phyloP scores from a whole-genome alignment of 2,329 filamentous ascomycete genomes.

The Trichoderma guizhouense region DNA sequence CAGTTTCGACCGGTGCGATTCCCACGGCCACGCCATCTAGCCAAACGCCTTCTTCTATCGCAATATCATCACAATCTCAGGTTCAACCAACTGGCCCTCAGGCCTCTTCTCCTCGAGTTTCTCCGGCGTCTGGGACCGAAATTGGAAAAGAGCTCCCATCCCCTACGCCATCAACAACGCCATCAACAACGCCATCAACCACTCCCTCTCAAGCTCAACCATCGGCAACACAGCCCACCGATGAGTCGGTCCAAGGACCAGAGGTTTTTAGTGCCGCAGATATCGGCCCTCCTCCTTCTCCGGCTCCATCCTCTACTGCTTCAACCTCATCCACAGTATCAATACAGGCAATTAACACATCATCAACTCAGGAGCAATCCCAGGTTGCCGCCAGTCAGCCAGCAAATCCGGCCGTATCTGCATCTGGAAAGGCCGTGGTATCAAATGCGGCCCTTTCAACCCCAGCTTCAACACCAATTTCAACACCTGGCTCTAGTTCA shows the following conservation, averaged over 20 bases:
- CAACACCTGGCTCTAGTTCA: neutral
- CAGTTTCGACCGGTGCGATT: neutral
- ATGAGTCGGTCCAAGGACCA: neutral
- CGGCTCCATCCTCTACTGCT: neutral
- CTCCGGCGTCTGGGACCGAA: neutral
- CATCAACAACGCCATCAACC: neutral
- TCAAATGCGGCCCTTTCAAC: neutral
- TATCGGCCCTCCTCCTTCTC: neutral
- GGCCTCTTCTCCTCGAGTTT: neutral
- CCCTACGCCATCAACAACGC: neutral
- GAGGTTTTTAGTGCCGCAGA: neutral
- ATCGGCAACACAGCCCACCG: neutral
- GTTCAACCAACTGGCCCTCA: constrained; percentile 19
- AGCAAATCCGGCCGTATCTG: neutral
- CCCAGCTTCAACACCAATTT: neutral
- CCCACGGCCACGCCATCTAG: neutral
- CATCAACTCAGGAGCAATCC: neutral
- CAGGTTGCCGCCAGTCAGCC: neutral
- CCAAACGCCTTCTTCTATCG: neutral
- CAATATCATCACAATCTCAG: neutral
- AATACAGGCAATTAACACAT: neutral
- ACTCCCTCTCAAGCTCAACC: neutral
- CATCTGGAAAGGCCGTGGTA: neutral
- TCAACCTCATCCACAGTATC: neutral
- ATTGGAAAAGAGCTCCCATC: neutral